These are phyloP conservation scores for Cercospora sesami DNA, from an alignment of 2,329 filamentous ascomycete genomes.

Conservation along the genomic window DNA sequence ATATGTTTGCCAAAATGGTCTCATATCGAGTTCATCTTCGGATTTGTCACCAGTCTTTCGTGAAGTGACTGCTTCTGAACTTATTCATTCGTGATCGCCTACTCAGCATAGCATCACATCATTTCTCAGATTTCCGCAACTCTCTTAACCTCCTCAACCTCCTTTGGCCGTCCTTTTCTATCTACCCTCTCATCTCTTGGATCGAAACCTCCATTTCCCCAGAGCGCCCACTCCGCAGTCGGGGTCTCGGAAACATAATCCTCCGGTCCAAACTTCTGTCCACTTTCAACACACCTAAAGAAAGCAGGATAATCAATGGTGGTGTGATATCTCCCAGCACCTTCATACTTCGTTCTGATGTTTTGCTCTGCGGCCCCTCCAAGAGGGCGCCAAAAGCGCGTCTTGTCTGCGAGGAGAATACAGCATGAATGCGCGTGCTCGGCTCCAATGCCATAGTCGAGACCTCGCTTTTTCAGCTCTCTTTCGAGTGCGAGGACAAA, in stretches of 20 bases:
- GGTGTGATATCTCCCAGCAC: constrained; percentile 69
- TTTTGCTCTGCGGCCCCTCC: not conserved
- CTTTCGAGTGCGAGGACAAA: constrained; percentile 76
- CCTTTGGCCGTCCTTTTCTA: constrained; percentile 63
- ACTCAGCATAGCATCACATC: not conserved
- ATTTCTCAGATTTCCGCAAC: constrained; percentile 17
- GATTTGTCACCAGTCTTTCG: not conserved
- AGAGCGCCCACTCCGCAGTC: constrained; percentile 82
- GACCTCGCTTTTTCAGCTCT: constrained; percentile 66
- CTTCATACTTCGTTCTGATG: constrained; percentile 53
- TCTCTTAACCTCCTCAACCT: constrained; percentile 18
- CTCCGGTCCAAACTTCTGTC: constrained; percentile 69
- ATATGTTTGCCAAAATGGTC: not conserved
- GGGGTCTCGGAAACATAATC: constrained; percentile 86
- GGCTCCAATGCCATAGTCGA: constrained; percentile 86
- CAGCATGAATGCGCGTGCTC: constrained; percentile 97
- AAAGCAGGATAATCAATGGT: constrained; percentile 87
- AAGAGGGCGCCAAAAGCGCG: constrained; percentile 64
- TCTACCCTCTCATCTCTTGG: constrained; percentile 85
- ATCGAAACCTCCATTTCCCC: constrained; percentile 93
- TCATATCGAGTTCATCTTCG: not conserved
- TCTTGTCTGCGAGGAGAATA: constrained; percentile 73
- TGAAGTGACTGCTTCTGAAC: not conserved
- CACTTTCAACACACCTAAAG: constrained; percentile 77
- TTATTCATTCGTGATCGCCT: not conserved